Percentiles rank a stretch among this genome's conserved stretches.
These are phyloP conservation scores for Sonneratia caseolaris DNA, from an alignment of 345 rosid species.

Conservation along the genomic window DNA sequence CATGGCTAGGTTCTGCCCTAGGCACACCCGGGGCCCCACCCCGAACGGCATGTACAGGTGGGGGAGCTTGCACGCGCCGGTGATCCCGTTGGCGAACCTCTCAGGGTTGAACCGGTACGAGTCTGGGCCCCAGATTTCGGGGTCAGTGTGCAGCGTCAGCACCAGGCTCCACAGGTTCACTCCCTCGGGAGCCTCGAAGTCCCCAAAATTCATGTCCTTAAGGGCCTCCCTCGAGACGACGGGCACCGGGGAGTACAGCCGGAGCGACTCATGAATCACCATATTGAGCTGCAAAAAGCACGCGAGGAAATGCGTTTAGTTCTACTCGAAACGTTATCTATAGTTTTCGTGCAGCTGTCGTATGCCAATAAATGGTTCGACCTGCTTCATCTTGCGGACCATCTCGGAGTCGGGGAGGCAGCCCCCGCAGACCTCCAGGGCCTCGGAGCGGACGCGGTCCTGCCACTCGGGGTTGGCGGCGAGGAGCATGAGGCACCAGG, in stretches of 20 bases:
- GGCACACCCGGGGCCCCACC: constrained; percentile 17
- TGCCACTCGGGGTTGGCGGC: constrained; percentile 13
- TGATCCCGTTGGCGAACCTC: constrained; percentile 17
- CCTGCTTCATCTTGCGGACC: constrained; percentile 17
- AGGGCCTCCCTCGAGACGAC: constrained; percentile 10
- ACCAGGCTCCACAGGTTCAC: constrained; percentile 8
- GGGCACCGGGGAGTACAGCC: constrained; percentile 5
- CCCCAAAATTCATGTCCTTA: neutral
- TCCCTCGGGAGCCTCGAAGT: constrained; percentile 11
- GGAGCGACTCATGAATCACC: constrained; percentile 15
- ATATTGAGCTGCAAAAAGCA: constrained; percentile 4
- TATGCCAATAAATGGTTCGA: neutral
- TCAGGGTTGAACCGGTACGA: constrained; percentile 21
- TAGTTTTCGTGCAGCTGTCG: too few species aligned
- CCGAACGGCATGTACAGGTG: constrained; percentile 27
- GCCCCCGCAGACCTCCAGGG: neutral
- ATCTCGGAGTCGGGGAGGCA: constrained; percentile 6
- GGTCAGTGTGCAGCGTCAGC: constrained; percentile 11
- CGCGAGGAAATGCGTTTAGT: too few species aligned
- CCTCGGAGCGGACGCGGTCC: constrained; percentile 10
- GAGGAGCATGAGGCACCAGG: constrained; percentile 12
- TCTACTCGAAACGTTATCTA: neutral
- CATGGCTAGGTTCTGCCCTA: constrained; percentile 23
- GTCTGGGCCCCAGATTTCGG: constrained; percentile 21
- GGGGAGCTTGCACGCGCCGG: constrained; percentile 24